phyloP scores from a whole-genome alignment of 169 alveolate genomes.

The Plasmodium malariae region DNA sequence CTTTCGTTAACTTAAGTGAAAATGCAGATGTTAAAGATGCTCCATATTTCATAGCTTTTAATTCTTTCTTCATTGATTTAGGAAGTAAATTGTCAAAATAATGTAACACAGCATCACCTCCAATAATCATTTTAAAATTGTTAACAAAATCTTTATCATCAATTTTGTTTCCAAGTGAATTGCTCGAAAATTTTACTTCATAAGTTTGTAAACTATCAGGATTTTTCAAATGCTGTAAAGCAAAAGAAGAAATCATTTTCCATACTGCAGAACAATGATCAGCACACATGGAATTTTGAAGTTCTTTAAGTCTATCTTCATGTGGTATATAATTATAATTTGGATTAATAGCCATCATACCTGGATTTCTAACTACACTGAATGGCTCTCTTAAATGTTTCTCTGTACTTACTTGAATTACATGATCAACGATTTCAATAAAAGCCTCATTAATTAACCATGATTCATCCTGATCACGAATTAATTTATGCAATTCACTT shows the following conservation, averaged over 20 bases:
- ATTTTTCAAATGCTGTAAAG: slow-evolving; percentile 82
- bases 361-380: slow-evolving; percentile 76
- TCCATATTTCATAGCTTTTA: slow-evolving; percentile 85
- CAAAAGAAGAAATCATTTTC: slow-evolving; percentile 83
- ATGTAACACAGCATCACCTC: slow-evolving; percentile 85
- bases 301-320: slow-evolving; percentile 83
- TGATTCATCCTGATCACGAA: slow-evolving; percentile 64
- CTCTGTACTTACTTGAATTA: slow-evolving; percentile 34
- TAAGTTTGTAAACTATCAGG: slow-evolving; percentile 85
- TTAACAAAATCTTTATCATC: slow-evolving; percentile 82
- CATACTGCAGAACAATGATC: slow-evolving; percentile 86
- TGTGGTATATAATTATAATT: slow-evolving; percentile 77
- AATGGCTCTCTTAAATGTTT: slow-evolving; percentile 57
- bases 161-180: slow-evolving; percentile 80
- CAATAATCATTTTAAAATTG: slow-evolving; percentile 81
- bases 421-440: slow-evolving; percentile 66
- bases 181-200: slow-evolving; percentile 80
- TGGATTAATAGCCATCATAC: slow-evolving; percentile 81
- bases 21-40: slow-evolving; percentile 84
- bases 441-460: slow-evolving; percentile 76
- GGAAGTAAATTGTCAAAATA: slow-evolving; percentile 84
- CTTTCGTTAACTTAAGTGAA: slow-evolving; percentile 81
- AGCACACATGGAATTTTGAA: slow-evolving; percentile 87
- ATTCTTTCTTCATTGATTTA: slow-evolving; percentile 83
- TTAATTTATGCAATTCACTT: slow-evolving; percentile 81